These are phyloP conservation scores for Fusarium denticulatum DNA, from an alignment of 2,329 filamentous ascomycete genomes.

Conservation along the genomic window DNA sequence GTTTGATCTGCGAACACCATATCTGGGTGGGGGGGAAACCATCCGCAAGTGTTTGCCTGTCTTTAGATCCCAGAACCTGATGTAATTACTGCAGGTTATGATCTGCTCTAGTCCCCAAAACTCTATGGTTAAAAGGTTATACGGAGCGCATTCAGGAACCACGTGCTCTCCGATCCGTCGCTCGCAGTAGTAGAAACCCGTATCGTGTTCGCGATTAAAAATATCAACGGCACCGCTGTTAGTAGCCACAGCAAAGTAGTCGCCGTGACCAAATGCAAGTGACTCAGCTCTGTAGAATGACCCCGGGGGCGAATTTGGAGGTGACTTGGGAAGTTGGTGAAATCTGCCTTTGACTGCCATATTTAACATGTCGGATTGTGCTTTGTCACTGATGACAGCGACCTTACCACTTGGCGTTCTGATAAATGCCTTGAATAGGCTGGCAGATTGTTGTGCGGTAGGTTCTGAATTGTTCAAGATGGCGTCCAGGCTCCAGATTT, in stretches of 20 bases:
- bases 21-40: too few species aligned
- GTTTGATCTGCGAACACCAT: too few species aligned
- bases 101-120: background rate
- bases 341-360: fast-evolving
- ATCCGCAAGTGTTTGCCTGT: fast-evolving
- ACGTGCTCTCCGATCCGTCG: fast-evolving
- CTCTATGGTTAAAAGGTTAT: background rate
- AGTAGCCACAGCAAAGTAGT: fast-evolving
- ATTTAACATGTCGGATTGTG: fast-evolving
- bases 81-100: fast-evolving
- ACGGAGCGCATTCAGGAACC: fast-evolving
- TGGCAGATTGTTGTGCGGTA: fast-evolving
- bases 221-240: fast-evolving
- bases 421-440: fast-evolving
- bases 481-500: background rate
- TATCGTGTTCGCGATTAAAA: fast-evolving
- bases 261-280: fast-evolving
- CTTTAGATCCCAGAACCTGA: fast-evolving
- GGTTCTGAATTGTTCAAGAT: background rate
- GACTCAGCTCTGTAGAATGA: fast-evolving
- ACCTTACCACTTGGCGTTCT: fast-evolving
- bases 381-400: fast-evolving
- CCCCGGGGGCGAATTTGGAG: fast-evolving
- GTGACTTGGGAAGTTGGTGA: background rate
- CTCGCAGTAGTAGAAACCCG: background rate